Conservation (phyloP, 768 basidiomycete genomes). For the Glaciozyma antarctica region DNA sequence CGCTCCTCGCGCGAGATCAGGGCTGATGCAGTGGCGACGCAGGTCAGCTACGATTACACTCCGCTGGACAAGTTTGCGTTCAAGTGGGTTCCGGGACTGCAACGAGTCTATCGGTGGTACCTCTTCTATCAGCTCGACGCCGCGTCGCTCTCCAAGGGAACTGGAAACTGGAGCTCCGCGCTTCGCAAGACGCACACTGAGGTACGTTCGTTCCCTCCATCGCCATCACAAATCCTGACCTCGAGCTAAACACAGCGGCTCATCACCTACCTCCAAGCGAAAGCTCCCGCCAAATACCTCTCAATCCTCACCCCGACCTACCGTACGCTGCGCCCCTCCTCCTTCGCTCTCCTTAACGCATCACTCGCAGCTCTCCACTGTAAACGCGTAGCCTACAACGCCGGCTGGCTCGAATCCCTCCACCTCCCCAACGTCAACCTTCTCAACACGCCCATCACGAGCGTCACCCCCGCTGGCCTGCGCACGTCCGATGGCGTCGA, state of each 20-base stretch:
- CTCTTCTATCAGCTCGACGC: constrained; percentile 28
- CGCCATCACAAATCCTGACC: not conserved
- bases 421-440: constrained; percentile 50
- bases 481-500: constrained; percentile 9
- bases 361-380: constrained; percentile 31
- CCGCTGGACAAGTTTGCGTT: constrained; percentile 14
- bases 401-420: constrained; percentile 51
- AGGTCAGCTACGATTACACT: constrained; percentile 21
- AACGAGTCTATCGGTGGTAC: constrained; percentile 23
- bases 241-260: not conserved
- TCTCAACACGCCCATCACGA: constrained; percentile 12
- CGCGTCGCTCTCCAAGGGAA: constrained; percentile 11
- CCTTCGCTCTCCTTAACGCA: not conserved
- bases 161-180: not conserved
- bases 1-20: not conserved
- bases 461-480: constrained; percentile 20
- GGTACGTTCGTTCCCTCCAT: not conserved
- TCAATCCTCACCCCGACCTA: constrained; percentile 49
- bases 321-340: constrained; percentile 9
- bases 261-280: constrained; percentile 32
- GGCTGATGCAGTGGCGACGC: constrained; percentile 2
- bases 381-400: constrained; percentile 51
- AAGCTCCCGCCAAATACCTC: constrained; percentile 48
- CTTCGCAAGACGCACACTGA: not conserved
- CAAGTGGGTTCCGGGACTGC: constrained; percentile 19